phyloP scores from a whole-genome alignment of 2,329 filamentous ascomycete genomes.

The Fusarium albidum region DNA sequence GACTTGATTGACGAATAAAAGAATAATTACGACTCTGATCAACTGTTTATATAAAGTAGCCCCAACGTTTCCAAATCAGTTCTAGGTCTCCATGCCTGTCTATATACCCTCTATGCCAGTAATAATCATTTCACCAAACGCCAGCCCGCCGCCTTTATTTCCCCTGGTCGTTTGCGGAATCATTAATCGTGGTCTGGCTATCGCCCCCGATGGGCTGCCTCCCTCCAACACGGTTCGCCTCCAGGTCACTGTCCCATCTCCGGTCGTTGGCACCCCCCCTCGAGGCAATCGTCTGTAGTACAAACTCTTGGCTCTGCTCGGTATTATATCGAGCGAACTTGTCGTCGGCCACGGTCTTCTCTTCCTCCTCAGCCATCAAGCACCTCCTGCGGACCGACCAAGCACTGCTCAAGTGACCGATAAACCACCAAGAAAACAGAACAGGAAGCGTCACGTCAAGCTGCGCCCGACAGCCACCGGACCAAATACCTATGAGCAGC shows the following conservation, averaged over 20 bases:
- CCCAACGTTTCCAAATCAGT: too few species aligned
- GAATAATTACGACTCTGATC: too few species aligned
- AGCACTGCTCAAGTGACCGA: conserved; percentile 12
- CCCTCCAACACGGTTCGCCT: conserved; percentile 1
- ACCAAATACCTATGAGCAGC: conserved; percentile 22
- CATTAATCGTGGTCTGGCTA: background rate
- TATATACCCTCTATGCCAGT: too few species aligned
- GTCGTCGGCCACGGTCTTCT: background rate
- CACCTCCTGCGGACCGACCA: conserved; percentile 27
- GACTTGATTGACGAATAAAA: too few species aligned
- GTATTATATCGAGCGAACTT: conserved; percentile 4
- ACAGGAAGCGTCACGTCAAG: conserved; percentile 10
- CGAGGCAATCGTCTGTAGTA: background rate
- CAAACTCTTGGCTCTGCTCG: background rate
- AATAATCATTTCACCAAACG: too few species aligned
- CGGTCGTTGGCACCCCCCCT: background rate
- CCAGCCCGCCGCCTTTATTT: too few species aligned
- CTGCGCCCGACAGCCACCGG: conserved; percentile 8
- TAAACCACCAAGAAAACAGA: conserved; percentile 24
- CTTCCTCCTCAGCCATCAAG: conserved; percentile 8
- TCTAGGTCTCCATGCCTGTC: too few species aligned
- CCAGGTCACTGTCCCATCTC: background rate
- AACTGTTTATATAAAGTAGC: too few species aligned
- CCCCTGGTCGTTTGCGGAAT: too few species aligned
- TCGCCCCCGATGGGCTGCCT: background rate